These are phyloP conservation scores for Paraurostyla sp. DNA, from an alignment of 73 alveolate genomes.

Conservation along the genomic window DNA sequence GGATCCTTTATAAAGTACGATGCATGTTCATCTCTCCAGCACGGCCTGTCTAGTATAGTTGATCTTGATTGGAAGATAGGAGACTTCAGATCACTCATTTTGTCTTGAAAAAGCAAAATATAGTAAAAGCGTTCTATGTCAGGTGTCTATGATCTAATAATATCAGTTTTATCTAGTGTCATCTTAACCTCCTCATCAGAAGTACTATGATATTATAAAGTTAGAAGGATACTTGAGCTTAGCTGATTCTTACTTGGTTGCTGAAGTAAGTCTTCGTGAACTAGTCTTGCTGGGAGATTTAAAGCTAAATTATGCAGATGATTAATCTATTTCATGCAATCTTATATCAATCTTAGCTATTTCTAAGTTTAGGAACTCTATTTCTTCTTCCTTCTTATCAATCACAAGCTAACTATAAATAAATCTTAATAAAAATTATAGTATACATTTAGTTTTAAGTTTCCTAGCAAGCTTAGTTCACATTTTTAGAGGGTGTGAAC, in stretches of 20 bases:
- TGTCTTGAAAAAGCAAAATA: background rate
- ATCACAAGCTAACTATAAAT: background rate
- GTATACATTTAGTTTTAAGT: background rate
- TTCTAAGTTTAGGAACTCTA: background rate
- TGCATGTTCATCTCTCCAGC: constrained; percentile 30
- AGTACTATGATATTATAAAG: background rate
- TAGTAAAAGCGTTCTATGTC: background rate
- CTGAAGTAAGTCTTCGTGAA: background rate
- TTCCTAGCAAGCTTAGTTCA: background rate
- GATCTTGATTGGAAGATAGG: background rate
- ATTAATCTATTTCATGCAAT: background rate
- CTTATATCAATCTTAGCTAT: background rate
- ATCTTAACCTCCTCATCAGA: background rate
- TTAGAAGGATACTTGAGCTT: background rate
- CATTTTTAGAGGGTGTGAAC: constrained; percentile 13
- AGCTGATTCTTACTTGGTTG: background rate
- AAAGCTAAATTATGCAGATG: background rate
- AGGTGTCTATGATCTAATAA: background rate
- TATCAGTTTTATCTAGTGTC: constrained; percentile 32
- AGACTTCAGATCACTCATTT: background rate
- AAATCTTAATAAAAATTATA: background rate
- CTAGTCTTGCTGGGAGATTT: background rate
- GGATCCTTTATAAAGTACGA: background rate
- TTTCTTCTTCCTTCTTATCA: background rate
- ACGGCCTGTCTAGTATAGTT: constrained; percentile 30